Conservation (phyloP, 345 rosid genomes). For the Arabis hirsuta region DNA sequence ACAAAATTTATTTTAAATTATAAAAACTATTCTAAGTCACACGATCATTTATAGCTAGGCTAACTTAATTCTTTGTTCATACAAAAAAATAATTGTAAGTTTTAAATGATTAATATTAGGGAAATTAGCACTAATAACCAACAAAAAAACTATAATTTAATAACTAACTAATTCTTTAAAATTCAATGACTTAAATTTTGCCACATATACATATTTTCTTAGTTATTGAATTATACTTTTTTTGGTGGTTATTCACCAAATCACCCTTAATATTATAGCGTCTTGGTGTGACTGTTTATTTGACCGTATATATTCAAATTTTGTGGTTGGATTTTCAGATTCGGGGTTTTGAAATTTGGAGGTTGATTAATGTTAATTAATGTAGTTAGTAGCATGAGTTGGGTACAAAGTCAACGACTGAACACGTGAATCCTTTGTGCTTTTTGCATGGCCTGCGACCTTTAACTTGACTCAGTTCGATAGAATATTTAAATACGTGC, state of each 20-base stretch:
- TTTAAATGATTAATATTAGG: neutral
- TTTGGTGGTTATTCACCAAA: no score
- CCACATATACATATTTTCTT: no score
- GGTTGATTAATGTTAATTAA: neutral
- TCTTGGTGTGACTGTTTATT: neutral
- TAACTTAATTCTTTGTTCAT: neutral
- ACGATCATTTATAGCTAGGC: neutral
- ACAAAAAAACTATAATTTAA: no score
- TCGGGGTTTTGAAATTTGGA: neutral
- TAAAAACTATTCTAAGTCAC: no score
- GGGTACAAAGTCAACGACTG: constrained; percentile 29
- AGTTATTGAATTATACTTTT: no score
- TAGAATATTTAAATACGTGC: constrained; percentile 10
- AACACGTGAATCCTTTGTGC: constrained; percentile 29
- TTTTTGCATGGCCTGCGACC: constrained; percentile 29
- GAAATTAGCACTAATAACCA: no score
- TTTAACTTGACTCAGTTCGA: constrained; percentile 13
- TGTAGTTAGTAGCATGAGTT: neutral
- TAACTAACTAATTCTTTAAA: no score
- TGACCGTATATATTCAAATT: neutral
- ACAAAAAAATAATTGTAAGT: neutral
- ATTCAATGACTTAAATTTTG: no score
- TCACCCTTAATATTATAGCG: neutral
- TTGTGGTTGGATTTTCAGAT: neutral
- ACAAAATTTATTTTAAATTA: no score